phyloP scores from a whole-genome alignment of 768 basidiomycete species.

The Tulasnella calospora region DNA sequence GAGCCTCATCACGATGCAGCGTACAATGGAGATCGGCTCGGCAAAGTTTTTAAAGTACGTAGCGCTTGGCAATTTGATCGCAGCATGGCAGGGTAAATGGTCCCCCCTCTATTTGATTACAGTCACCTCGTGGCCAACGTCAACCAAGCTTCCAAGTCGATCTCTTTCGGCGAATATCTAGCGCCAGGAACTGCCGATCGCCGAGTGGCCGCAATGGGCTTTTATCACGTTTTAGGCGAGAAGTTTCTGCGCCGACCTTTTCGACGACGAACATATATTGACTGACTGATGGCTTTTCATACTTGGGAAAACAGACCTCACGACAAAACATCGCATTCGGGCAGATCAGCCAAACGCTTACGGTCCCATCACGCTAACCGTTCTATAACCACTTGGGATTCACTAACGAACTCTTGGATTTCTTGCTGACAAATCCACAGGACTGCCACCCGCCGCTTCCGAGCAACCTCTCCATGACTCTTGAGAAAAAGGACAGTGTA shows the following conservation, averaged over 20 bases:
- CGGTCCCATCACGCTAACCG: neutral
- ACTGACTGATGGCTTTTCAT: neutral
- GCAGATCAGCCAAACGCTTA: constrained; percentile 46
- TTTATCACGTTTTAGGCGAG: constrained; percentile 80
- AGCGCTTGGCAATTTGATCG: neutral
- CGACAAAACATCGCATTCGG: constrained; percentile 64
- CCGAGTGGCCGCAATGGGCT: constrained; percentile 73
- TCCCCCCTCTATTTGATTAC: constrained; percentile 37
- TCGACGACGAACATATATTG: neutral
- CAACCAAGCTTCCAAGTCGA: constrained; percentile 49
- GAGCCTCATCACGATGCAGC: constrained; percentile 17
- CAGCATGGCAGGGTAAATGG: neutral
- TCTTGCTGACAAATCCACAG: neutral
- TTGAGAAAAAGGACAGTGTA: neutral
- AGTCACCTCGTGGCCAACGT: constrained; percentile 70
- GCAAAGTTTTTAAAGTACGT: constrained; percentile 3
- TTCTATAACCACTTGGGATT: neutral
- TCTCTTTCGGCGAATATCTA: constrained; percentile 54
- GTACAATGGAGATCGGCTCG: constrained; percentile 11
- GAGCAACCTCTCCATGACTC: neutral
- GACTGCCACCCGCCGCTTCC: neutral
- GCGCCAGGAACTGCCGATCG: constrained; percentile 57
- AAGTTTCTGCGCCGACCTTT: constrained; percentile 3
- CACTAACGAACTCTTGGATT: neutral
- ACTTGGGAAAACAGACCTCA: constrained; percentile 51